Base-by-base conservation (phyloP, 2,329 filamentous ascomycete species). In the Teratosphaeriaceae sp. region DNA sequence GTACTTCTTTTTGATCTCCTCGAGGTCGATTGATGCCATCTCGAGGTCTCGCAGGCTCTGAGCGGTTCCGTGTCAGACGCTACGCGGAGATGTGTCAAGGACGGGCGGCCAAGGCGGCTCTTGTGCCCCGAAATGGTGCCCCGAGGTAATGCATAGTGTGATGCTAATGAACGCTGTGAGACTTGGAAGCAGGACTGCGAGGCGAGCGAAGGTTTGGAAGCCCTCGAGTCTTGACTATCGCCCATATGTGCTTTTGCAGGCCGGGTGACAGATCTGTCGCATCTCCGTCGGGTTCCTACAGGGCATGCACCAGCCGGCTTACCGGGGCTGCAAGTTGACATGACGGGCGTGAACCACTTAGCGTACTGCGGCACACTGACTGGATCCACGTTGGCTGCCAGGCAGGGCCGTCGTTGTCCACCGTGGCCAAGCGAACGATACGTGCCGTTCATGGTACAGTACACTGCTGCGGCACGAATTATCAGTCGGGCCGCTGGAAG, bases 1-100 rank as follows among this genome's bases (percentile, higher is more conserved):
- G 40, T 58, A 57, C 35, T 35, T 45, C 31, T 47, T 49, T 42
- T 49, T 53, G 34, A 56, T 45, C 26, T 42, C 48, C 35, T 50
- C 48, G 21, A 48, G 34, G 20, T 42, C 40, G 13, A 29, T 33
- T 6, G 45, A 23, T 23, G 47, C 47, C 47, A 50, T 50, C 7
- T 18, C 42, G 43, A 26, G 21, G 33, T 16, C 16, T 16, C 12
- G 8, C 30, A 15, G 7, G 22, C 16, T 20, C 31, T 22, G 24
- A 16, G 11, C 21, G 8, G 20, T 24, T n/a, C n/a, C n/a, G n/a
- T n/a, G n/a, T n/a, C n/a, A 26, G 20, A 15, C 6, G 30, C 16
- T 9, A 15, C 19, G 20, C 9, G 9, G n/a, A n/a, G 12, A 26
- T 15, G 20, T n/a, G n/a, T n/a, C 20, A 26, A 38, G 8, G 11